A percentile compares a stretch with the other conserved stretches of the same genome.
These are phyloP conservation scores for Fraxinus platypoda DNA, from an alignment of 305 asterid genomes.

Conservation along the genomic window DNA sequence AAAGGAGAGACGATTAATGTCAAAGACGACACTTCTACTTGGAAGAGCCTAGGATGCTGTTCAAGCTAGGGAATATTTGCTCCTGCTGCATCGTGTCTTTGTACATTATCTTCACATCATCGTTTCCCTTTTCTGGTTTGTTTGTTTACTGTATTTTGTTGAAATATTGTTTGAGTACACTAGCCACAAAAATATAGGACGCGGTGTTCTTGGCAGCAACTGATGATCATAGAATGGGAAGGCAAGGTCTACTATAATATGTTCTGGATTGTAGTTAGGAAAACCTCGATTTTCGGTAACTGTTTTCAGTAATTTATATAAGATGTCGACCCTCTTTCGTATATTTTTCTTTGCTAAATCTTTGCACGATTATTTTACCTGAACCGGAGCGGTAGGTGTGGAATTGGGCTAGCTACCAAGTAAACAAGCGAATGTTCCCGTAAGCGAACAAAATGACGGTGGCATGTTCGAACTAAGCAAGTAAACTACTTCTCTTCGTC, in stretches of 20 bases:
- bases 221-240: constrained; percentile 17
- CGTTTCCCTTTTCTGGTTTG: background rate
- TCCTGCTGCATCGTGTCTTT: constrained; percentile 10
- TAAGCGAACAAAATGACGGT: too few species aligned
- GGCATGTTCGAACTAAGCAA: too few species aligned
- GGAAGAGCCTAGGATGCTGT: constrained; percentile 72
- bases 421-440: too few species aligned
- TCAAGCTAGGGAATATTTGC: constrained; percentile 44
- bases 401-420: too few species aligned
- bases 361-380: background rate
- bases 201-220: constrained; percentile 25
- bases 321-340: background rate
- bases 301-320: constrained; percentile 11
- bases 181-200: constrained; percentile 29
- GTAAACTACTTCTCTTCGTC: too few species aligned
- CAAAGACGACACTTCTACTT: constrained; percentile 52
- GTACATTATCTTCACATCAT: constrained; percentile 22
- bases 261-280: constrained; percentile 18
- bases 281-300: constrained; percentile 18
- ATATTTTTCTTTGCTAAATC: background rate
- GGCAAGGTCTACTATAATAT: constrained; percentile 8
- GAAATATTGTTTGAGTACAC: constrained; percentile 4
- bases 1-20: constrained; percentile 60
- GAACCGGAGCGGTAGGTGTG: background rate
- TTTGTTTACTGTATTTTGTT: constrained; percentile 10